Evolutionary conservation across 495 filamentous ascomycete genomes (phyloP), one percentile per base, ranked within the genome.

Genomic region (Penicillium bovifimosum): DNA sequence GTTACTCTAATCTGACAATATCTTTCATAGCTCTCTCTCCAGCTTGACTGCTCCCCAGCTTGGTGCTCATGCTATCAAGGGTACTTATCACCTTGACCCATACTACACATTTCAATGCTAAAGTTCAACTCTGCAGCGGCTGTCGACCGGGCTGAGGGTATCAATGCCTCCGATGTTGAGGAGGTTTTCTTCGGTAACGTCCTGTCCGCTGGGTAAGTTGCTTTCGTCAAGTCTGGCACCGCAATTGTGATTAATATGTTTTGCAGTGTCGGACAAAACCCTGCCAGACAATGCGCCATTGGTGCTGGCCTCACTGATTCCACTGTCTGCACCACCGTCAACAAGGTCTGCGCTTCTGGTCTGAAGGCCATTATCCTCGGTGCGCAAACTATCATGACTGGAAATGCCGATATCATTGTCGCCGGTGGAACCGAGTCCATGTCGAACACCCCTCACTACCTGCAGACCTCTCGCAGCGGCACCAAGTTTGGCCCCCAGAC

Each of bases 151-250:
- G 89, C 87, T 31, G 86, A 92, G 51, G 83, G 85, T 56, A 80
- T 98, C 73, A 87, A 92, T 68, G 77, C 90, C 40, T 79, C 86
- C 52, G 79, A 93, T 66, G 90, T 98, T 18, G 82, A 97, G 65
- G 93, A 98, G 65, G 88, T 97, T 64, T 95, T 93, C 79, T 93
- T 96, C 62, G 93, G 93, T 64, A 98, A 98, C 78, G 93, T 98
- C 47, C 80, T 98, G 59, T 95, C 91, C 39, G 93, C 92, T 62
- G 90, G 90, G 91, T 96, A 79, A 60, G 79, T 64, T 20, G 9
- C 10, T 35, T 11, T 33, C 56, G 10, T 26, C 48, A 41, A 29
- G 14, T 35, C 28, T 16, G 36, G 8, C 27, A 9, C 7, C 27
- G 35, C 18, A 44, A 39, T 41, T 34, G 11, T 27, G 14, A 41